phyloP scores from a whole-genome alignment of 148 eudicot genomes.

The Rhododendron ferrugineum region DNA sequence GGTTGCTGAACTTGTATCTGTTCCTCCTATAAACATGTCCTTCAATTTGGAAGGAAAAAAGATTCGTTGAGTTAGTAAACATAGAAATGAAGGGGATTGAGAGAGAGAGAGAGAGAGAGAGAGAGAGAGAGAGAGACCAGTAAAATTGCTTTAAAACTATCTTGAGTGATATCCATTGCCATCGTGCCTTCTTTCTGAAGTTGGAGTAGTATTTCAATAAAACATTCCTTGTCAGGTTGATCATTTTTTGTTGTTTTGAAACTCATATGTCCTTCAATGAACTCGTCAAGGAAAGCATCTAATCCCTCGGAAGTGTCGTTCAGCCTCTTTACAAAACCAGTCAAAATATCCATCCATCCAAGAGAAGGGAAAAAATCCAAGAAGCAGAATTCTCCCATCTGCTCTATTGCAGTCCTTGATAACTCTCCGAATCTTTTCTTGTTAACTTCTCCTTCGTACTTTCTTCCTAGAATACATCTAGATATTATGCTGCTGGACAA shows the following conservation, averaged over 20 bases:
- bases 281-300: neutral
- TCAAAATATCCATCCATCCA: neutral
- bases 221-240: neutral
- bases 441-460: neutral
- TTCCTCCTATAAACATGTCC: too few relatives aligned
- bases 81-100: too few relatives aligned
- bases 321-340: conserved; percentile 1
- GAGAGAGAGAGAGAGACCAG: neutral
- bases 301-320: neutral
- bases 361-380: neutral
- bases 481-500: neutral
- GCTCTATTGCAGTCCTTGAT: neutral
- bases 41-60: too few relatives aligned
- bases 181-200: neutral
- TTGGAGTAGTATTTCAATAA: neutral
- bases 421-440: neutral
- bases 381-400: neutral
- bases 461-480: neutral
- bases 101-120: too few relatives aligned
- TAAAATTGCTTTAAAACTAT: neutral
- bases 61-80: too few relatives aligned
- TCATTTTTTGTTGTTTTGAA: neutral
- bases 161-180: neutral
- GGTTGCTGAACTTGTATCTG: neutral
- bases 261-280: neutral